Evolutionary conservation across 1,139 yeast species (phyloP), one percentile per base, ranked within the genome.

Genomic region (Magnusiomyces ingens): DNA sequence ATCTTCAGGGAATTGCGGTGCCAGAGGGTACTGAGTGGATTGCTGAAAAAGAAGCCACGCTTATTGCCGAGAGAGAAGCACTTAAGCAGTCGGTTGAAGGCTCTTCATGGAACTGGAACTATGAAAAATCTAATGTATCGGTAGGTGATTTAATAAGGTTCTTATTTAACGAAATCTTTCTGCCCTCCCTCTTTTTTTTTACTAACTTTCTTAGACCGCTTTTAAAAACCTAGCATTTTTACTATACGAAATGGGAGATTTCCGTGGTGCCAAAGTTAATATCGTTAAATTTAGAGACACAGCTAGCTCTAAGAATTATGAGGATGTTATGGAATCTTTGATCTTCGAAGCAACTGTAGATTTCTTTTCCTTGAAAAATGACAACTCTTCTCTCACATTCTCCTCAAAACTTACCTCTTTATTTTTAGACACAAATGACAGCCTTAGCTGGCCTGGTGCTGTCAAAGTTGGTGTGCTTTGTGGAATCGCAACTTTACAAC

Each of bases 391-490:
- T 2, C 18, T 46, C 18, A 17, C 49, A 13, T 21, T 46, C 36
- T 18, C 35, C 12, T 29, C 43, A 18, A 46, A 46, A 32, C 43
- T 46, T 13, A 18, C 32, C 35, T 19, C 29, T 19, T 26, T 46
- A 17, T 46, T 13, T 10, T 26, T 46, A 3, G 32, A 26, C 19
- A 44, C 21, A 19, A 36, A 44, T 29, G 37, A 18, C 11, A 36
- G 13, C 19, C 17, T 44, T 6, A 36, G 37, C 26, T 26, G 13
- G 13, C 36, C 36, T 12, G 18, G 32, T 2, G 47, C 29, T n/a
- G 47, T 15, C 10, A 48, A 45, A 15, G 45, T 51, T 4, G 55
- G 55, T 6, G 43, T 49, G 4, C 37, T 55, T 18, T 45, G 52
- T 11, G 57, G 55, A 6, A 45, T 55, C n/a, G 19, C 50, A 2